A percentile compares a stretch with the other conserved stretches of the same genome.
phyloP scores from a whole-genome alignment of 1,284 basidiomycete genomes.

The Trametes sp. region DNA sequence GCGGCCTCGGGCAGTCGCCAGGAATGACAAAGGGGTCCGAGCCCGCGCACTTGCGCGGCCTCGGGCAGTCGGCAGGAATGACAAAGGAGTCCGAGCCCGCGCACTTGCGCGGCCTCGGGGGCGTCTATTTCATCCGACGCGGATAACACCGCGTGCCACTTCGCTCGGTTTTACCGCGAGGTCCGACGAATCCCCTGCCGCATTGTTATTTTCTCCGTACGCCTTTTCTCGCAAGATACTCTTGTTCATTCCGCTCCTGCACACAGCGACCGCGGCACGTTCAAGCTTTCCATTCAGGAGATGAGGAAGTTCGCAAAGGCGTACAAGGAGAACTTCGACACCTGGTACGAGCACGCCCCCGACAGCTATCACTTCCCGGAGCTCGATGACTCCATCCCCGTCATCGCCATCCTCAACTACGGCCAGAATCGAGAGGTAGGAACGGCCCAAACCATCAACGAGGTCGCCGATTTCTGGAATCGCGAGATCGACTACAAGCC shows the following conservation, averaged over 20 bases:
- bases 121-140: too few relatives aligned
- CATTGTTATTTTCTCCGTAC: too few relatives aligned
- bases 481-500: neutral
- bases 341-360: neutral
- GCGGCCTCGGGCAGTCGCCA: neutral
- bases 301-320: neutral
- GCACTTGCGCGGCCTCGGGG: too few relatives aligned
- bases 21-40: neutral
- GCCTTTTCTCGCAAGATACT: too few relatives aligned
- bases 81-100: too few relatives aligned
- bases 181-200: too few relatives aligned
- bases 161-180: too few relatives aligned
- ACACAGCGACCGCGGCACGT: neutral
- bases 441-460: neutral
- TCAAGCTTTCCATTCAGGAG: neutral
- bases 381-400: neutral
- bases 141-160: too few relatives aligned
- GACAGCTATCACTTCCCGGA: neutral
- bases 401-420: neutral
- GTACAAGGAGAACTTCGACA: neutral
- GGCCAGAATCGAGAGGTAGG: slow-evolving; percentile 1
- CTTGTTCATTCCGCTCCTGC: too few relatives aligned
- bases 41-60: neutral
- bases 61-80: too few relatives aligned
- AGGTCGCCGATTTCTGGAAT: neutral